Evolutionary conservation across 306 rosid species (phyloP).

Genomic region (Pterocarpus macrocarpus): DNA sequence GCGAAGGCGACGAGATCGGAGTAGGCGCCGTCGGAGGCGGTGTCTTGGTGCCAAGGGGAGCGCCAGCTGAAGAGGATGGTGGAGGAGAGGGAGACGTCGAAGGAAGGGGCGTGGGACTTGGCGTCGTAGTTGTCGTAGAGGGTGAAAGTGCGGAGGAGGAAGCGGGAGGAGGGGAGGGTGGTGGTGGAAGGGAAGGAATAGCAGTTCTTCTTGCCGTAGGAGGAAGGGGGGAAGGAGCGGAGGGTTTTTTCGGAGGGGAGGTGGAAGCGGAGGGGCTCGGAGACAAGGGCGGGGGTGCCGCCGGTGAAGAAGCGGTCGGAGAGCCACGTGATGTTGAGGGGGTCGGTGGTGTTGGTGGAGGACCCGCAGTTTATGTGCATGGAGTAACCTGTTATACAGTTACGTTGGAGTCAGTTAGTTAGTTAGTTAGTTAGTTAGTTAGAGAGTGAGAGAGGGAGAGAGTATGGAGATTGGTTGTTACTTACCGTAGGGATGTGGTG

Average conservation of each 20-base stretch:
- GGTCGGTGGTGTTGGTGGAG: conserved; percentile 63
- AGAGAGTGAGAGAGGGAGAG: neutral
- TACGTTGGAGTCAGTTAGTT: conserved; percentile 13
- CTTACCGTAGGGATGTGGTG: conserved; percentile 63
- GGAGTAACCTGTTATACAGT: conserved; percentile 55
- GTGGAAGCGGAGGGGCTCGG: conserved; percentile 80
- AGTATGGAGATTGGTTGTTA: neutral
- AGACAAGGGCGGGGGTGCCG: conserved; percentile 68
- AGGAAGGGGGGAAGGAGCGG: conserved; percentile 73
- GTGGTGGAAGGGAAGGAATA: conserved; percentile 62
- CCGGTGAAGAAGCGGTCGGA: conserved; percentile 86
- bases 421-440: neutral
- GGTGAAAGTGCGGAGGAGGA: conserved; percentile 85
- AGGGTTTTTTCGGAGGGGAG: conserved; percentile 83
- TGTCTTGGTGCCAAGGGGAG: conserved; percentile 79
- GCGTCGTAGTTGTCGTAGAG: conserved; percentile 97
- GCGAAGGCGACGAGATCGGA: conserved; percentile 78
- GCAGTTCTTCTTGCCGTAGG: conserved; percentile 93
- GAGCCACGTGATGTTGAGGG: conserved; percentile 74
- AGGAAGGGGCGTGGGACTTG: conserved; percentile 82
- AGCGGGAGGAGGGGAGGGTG: conserved; percentile 65
- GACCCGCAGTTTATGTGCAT: conserved; percentile 86
- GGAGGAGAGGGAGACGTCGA: conserved; percentile 77
- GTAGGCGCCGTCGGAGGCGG: conserved; percentile 75
- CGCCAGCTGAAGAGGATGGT: conserved; percentile 92